Conservation (phyloP, 2,329 filamentous ascomycete species). For the Cryphonectria radicalis region DNA sequence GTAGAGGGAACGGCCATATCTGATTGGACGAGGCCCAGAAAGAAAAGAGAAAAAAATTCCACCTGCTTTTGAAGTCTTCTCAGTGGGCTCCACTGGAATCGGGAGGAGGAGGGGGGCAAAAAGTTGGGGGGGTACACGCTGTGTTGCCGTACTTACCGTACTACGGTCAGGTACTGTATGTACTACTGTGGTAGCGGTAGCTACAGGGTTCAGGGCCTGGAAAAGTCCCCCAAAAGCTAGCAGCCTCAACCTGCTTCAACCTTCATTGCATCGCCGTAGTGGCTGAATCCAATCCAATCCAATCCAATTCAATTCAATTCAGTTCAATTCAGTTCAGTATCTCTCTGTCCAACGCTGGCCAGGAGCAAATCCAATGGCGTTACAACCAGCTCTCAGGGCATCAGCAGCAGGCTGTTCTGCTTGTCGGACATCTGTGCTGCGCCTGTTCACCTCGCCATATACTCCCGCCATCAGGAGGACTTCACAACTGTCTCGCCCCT, state of each 20-base stretch:
- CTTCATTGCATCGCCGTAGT: no score
- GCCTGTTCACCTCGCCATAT: constrained; percentile 33
- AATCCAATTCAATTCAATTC: neutral
- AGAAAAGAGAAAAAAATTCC: neutral
- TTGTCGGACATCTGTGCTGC: constrained; percentile 36
- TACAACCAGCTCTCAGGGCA: constrained; percentile 35
- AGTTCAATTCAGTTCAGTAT: neutral
- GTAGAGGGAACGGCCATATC: neutral
- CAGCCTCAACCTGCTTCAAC: no score
- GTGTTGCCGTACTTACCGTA: neutral
- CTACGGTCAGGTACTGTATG: neutral
- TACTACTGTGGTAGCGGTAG: neutral
- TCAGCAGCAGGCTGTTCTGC: constrained; percentile 37
- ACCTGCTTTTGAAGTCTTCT: neutral
- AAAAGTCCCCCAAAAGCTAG: neutral
- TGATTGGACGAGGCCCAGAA: neutral
- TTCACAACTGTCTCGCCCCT: constrained; percentile 13
- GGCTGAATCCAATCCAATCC: neutral
- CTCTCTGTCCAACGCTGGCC: neutral
- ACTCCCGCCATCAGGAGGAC: constrained; percentile 26
- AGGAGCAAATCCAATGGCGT: constrained; percentile 23
- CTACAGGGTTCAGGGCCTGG: neutral
- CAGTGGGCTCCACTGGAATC: neutral
- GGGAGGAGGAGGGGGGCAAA: neutral
- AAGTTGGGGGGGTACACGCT: constrained; percentile 4